Percentiles rank a stretch among this genome's conserved stretches.
phyloP scores from a whole-genome alignment of 169 alveolate genomes.

The Cryptosporidium ryanae region DNA sequence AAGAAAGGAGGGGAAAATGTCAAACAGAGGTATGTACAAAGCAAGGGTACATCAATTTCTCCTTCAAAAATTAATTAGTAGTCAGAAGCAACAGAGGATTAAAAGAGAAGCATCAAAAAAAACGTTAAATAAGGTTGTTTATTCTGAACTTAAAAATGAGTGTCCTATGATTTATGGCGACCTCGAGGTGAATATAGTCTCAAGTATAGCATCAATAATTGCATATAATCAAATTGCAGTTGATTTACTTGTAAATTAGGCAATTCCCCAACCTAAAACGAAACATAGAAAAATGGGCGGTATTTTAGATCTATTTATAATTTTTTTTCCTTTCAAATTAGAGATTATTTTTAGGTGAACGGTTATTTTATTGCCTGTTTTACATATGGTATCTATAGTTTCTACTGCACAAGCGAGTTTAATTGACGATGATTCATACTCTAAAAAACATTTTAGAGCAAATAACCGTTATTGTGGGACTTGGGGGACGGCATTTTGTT shows the following conservation, averaged over 20 bases:
- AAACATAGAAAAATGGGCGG: conserved; percentile 15
- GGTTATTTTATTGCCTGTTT: not conserved
- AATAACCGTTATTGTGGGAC: conserved; percentile 32
- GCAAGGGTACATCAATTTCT: conserved; percentile 70
- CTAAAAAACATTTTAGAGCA: not conserved
- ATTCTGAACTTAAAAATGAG: not conserved
- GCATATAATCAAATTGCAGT: conserved; percentile 65
- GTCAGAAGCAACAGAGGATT: not conserved
- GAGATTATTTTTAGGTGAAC: not conserved
- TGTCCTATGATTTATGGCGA: conserved; percentile 15
- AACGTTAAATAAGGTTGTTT: not conserved
- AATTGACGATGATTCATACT: conserved; percentile 27
- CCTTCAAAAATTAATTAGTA: conserved; percentile 17
- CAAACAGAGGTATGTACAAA: conserved; percentile 44
- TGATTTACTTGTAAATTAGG: conserved; percentile 24
- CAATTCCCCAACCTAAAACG: not conserved
- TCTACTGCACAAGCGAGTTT: conserved; percentile 67
- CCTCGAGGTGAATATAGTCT: conserved; percentile 21
- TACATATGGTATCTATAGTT: conserved; percentile 64
- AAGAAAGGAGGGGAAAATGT: conserved; percentile 43
- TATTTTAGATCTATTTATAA: conserved; percentile 37
- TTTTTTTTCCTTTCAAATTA: conserved; percentile 1
- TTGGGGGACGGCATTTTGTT: conserved; percentile 73
- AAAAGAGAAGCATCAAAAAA: not conserved
- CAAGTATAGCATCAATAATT: conserved; percentile 43